These are phyloP conservation scores for Podaxis rugospora DNA, from an alignment of 768 basidiomycete species.

Conservation along the genomic window DNA sequence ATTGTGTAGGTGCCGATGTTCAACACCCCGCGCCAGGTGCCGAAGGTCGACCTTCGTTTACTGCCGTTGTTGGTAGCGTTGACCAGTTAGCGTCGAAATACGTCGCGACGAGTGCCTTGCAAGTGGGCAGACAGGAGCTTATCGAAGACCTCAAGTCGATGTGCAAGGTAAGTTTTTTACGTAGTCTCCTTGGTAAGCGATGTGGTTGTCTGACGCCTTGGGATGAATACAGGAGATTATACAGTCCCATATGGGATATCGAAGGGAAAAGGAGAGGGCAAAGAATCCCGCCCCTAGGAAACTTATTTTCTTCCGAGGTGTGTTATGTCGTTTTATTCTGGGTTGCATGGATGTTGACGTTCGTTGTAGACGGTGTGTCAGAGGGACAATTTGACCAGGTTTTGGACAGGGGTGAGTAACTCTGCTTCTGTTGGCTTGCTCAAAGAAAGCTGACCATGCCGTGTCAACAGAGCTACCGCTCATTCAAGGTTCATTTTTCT, in stretches of 20 bases:
- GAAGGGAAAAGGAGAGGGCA: constrained; percentile 41
- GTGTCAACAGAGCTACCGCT: constrained; percentile 46
- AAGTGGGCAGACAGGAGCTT: constrained; percentile 59
- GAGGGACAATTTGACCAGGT: constrained; percentile 46
- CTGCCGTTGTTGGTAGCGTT: constrained; percentile 70
- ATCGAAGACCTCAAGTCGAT: constrained; percentile 65
- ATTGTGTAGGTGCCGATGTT: constrained; percentile 60
- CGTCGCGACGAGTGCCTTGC: constrained; percentile 46
- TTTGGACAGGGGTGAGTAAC: constrained; percentile 47
- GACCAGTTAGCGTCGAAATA: constrained; percentile 71
- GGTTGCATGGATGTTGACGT: constrained; percentile 10
- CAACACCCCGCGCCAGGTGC: constrained; percentile 78
- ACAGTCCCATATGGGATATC: constrained; percentile 49
- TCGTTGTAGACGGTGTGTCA: constrained; percentile 41
- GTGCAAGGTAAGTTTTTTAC: constrained; percentile 40
- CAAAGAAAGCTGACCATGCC: not conserved
- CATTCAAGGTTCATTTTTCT: constrained; percentile 43
- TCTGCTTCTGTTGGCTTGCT: not conserved
- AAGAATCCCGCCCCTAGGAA: constrained; percentile 41
- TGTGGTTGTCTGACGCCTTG: not conserved
- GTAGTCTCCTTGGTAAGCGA: not conserved
- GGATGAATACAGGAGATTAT: constrained; percentile 43
- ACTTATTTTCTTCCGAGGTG: constrained; percentile 69
- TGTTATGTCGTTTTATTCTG: constrained; percentile 19
- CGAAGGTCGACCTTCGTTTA: constrained; percentile 69